A percentile compares a stretch with the other conserved stretches of the same genome.
These are phyloP conservation scores for Hirschioporus abietinus DNA, from an alignment of 768 basidiomycete species.

Conservation along the genomic window DNA sequence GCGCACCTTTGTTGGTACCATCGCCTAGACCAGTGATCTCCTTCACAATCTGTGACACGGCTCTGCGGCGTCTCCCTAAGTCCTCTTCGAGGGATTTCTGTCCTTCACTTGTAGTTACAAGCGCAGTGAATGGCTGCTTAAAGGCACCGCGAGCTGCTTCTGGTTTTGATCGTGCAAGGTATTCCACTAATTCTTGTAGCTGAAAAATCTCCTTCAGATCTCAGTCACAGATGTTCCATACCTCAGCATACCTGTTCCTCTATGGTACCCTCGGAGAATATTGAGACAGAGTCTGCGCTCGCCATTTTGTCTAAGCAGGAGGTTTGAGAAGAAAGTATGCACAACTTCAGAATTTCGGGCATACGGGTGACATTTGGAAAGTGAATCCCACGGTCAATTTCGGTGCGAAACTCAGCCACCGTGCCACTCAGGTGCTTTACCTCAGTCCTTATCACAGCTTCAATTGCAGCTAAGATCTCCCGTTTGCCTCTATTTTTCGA, in stretches of 20 bases:
- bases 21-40: slow-evolving; percentile 70
- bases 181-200: slow-evolving; percentile 76
- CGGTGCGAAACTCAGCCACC: no score
- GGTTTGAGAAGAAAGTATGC: neutral
- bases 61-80: slow-evolving; percentile 42
- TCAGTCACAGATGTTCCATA: neutral
- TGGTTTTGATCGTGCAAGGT: slow-evolving; percentile 56
- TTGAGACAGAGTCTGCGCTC: slow-evolving; percentile 68
- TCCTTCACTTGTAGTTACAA: slow-evolving; percentile 45
- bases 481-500: neutral
- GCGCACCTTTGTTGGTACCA: slow-evolving; percentile 70
- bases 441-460: neutral
- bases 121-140: slow-evolving; percentile 62
- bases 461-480: neutral
- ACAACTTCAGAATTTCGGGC: neutral
- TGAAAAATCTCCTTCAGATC: slow-evolving; percentile 23
- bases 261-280: slow-evolving; percentile 86
- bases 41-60: slow-evolving; percentile 53
- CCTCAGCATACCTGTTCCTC: slow-evolving; percentile 63
- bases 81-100: slow-evolving; percentile 52
- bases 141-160: slow-evolving; percentile 64
- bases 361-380: neutral
- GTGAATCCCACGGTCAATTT: neutral
- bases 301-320: slow-evolving; percentile 41
- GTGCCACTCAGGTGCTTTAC: no score